These are phyloP conservation scores for Gynostemma pentaphyllum DNA, from an alignment of 306 rosid genomes.

Conservation along the genomic window DNA sequence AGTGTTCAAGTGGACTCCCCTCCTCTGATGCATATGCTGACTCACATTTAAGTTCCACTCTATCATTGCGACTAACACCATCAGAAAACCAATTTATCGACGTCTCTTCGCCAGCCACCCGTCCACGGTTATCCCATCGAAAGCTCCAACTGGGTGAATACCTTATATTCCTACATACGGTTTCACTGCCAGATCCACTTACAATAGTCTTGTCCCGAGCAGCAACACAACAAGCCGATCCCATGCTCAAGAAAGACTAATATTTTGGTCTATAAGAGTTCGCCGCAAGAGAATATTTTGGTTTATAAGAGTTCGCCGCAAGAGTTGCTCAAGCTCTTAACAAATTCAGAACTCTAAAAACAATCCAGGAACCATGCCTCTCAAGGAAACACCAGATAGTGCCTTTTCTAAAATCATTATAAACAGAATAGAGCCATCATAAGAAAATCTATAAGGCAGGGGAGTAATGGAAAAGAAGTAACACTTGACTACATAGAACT, in stretches of 20 bases:
- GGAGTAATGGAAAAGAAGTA: neutral
- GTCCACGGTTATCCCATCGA: conserved; percentile 55
- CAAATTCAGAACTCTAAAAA: conserved; percentile 9
- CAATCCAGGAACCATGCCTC: conserved; percentile 11
- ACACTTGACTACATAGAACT: neutral
- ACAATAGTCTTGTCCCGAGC: conserved; percentile 42
- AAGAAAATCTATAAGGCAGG: neutral
- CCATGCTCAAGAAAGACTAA: conserved; percentile 26
- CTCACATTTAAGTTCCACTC: conserved; percentile 33
- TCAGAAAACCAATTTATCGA: conserved; percentile 40
- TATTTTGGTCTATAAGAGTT: neutral
- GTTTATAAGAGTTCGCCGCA: neutral
- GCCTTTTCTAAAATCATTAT: conserved; percentile 6
- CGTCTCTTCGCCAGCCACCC: conserved; percentile 48
- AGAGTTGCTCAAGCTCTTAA: conserved; percentile 15
- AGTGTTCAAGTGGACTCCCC: conserved; percentile 35
- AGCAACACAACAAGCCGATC: conserved; percentile 52
- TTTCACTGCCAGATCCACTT: conserved; percentile 32
- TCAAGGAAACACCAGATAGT: conserved; percentile 4
- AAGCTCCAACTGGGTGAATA: conserved; percentile 52
- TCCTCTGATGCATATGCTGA: conserved; percentile 33
- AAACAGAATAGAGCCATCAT: conserved; percentile 3
- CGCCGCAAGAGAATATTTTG: conserved; percentile 5
- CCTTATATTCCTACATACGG: conserved; percentile 34
- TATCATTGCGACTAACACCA: conserved; percentile 32